Evolutionary conservation across 345 rosid genomes (phyloP), one percentile per base, ranked within the genome.

Genomic region (Laguncularia racemosa): DNA sequence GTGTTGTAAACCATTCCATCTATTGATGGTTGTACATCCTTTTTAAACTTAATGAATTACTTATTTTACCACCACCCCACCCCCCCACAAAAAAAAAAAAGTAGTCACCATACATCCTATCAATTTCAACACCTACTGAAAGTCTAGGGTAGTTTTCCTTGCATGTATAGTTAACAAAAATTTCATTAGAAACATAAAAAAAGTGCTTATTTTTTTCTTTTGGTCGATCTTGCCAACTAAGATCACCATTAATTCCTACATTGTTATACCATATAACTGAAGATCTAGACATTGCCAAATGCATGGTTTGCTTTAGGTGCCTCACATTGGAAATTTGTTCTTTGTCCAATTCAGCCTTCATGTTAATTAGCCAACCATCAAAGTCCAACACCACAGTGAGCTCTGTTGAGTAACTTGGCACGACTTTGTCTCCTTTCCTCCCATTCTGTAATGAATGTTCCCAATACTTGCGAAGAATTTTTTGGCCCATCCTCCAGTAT

Each of bases 131-230:
- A 45, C 67, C 73, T 51, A 89, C 95, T 55, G 93, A 86, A 56
- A 64, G 66, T 63, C 76, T 72, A 0, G 88, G 91, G 57, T 78
- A 78, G 50, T 67, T 55, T 73, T 85, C 96, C 91, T 68, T 16
- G 95, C 96, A 92, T 45, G 78, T 50, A 55, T 83, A 86, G 66
- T 92, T 89, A 58, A 78, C 65, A 66, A 81, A 84, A 60, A 89
- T 81, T 26, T 95, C 96, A 75, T 89, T 91, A 14, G 93, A 83
- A n/a, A n/a, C n/a, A n/a, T n/a, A n/a, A n/a, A 89, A 89, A 80
- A 92, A 89, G 45, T 84, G 79, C 54, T 80, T 83, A 59, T 89
- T 92, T 17, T 70, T 72, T 21, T 78, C 81, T 58, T 75, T 91
- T 53, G 88, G 68, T 49, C 71, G 79, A 72, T 92, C 14, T 73